Evolutionary conservation across 2,329 filamentous ascomycete species (phyloP), one percentile per base, ranked within the genome.

Genomic region (Fusarium keratoplasticum): DNA sequence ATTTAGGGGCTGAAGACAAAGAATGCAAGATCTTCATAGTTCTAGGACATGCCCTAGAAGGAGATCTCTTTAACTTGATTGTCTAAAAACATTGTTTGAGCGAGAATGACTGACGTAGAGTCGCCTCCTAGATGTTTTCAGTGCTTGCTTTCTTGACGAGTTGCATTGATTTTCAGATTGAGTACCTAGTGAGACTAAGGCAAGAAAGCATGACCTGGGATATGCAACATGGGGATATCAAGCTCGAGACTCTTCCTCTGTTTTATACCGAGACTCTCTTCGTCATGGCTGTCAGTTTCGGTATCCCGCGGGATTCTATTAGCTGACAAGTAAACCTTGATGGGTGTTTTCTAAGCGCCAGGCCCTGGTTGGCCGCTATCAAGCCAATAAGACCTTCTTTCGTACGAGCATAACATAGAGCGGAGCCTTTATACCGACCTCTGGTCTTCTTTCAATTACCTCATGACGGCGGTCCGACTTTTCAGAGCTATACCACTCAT

Each of bases 31-130:
- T 97, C 14, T 98, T 96, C 80, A 86, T 98, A 42, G 91, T 98
- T 13, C 84, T 98, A 47, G 95, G 98, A 81, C 88, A 97, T 75
- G 95, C 95, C 3, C 87, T 93, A 0, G 94, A 96, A 81, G 95
- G 95, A 75, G 95, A 98, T 82, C 85, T 98, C 13, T 98, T 98
- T 87, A 96, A 97, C 80, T 91, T 91, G 84, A 97, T 98, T 69
- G 92, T 97, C 27, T 90, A 91, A 86, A 95, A 95, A 83, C 88
- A 93, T 79, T 96, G 95, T 81, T 85, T 98, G 72, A 90, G 89
- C 0, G 95, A 98, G 82, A 84, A 87, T 3, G 94, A 98, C 79
- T 89, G 94, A 6, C 90, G 95, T 40, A 94, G 93, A 81, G 87
- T 98, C 10, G 97, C 97, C 80, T 87, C 90, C 16, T 95, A 98